Evolutionary conservation across 1,139 yeast genomes (phyloP), one percentile per base, ranked within the genome.

Genomic region (Williopsis jadinii): DNA sequence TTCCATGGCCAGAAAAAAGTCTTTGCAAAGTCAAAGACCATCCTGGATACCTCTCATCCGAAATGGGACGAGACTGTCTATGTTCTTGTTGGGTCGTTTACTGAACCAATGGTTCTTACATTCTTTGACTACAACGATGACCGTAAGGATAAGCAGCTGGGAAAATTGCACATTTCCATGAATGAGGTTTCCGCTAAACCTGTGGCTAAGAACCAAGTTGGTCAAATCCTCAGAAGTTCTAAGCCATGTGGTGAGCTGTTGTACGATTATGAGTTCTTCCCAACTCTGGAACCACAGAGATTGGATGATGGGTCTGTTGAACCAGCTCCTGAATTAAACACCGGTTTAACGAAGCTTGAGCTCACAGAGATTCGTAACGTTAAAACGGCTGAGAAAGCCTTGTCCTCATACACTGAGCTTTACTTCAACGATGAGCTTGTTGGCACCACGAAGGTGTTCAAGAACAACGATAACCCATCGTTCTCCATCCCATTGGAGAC

Each of bases 251-350:
- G 97, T 52, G 71, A 73, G 38, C 64, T 92, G 38, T 65, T 64
- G 13, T 86, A 79, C 59, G 88, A 84, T 46, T 70, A 85, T 53
- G 77, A 79, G 49, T 85, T 75, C 67, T 79, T 80, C 72, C 95
- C 95, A 38, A 82, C 92, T 15, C 66, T 88, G 49, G 87, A 83
- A 60, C 82, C 95, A 30, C 73, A 76, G 42, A 73, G 72, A 50
- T 74, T 81, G 52, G 88, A 86, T 3, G 95, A 87, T 63, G 97
- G 97, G 41, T 84, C 94, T 9, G 69, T 74, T 39, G 82, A 78
- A 51, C 90, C 95, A 37, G 88, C 95, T 37, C 96, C 95, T 40
- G 96, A 88, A 52, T 77, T 87, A 61, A 88, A 87, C 63, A 86
- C 97, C 14, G 98, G 98, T 71, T 82, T 92, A 54, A 79, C 84